Evolutionary conservation across 1,284 basidiomycete genomes (phyloP).

Genomic region (Boletus mariae): DNA sequence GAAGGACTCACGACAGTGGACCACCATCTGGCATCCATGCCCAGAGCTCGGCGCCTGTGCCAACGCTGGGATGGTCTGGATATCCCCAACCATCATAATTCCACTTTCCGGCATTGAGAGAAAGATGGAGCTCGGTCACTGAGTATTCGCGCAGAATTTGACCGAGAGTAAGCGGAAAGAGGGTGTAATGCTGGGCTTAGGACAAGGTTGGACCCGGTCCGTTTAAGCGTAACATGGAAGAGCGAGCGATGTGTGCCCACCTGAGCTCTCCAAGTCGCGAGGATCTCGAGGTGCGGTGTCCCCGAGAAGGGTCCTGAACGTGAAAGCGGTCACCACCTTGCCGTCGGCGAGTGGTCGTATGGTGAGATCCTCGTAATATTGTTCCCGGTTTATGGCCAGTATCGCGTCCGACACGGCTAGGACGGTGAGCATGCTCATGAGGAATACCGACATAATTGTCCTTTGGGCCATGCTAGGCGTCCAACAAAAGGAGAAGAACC

Average conservation of each 20-base stretch:
- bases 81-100: constrained; percentile 83
- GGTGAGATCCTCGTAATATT: constrained; percentile 68
- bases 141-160: constrained; percentile 83
- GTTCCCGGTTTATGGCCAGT: constrained; percentile 31
- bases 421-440: constrained; percentile 10
- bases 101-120: constrained; percentile 90
- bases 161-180: constrained; percentile 83
- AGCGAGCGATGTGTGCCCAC: constrained; percentile 23
- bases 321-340: constrained; percentile 79
- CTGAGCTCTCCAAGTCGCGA: constrained; percentile 43
- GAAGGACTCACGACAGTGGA: constrained; percentile 44
- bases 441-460: not conserved
- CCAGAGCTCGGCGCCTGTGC: constrained; percentile 86
- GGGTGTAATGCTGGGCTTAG: constrained; percentile 73
- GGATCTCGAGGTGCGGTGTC: constrained; percentile 49
- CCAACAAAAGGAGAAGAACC: no score
- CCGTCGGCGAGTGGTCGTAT: constrained; percentile 82
- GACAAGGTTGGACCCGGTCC: not conserved
- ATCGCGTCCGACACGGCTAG: constrained; percentile 1
- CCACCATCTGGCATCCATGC: constrained; percentile 78
- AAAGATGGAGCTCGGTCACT: constrained; percentile 83
- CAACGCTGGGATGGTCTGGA: constrained; percentile 72
- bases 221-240: not conserved
- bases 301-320: constrained; percentile 67
- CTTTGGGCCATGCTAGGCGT: no score